Percentiles rank a stretch among this genome's conserved stretches.
These are phyloP conservation scores for Cercospora beticola DNA, from an alignment of 2,329 filamentous ascomycete genomes.

Conservation along the genomic window DNA sequence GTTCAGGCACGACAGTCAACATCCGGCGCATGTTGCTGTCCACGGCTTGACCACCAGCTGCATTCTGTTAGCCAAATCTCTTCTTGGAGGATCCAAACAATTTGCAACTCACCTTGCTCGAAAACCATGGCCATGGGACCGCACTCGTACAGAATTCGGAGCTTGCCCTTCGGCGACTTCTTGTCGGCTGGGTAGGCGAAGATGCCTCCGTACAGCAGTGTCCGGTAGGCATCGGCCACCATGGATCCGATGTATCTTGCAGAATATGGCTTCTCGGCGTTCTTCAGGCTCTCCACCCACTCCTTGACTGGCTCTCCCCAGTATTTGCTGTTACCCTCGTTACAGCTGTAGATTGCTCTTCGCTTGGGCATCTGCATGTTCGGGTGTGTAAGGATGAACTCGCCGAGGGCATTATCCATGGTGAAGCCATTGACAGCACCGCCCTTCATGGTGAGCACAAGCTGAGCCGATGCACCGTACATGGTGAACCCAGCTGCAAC, in stretches of 20 bases:
- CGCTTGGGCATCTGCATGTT: constrained; percentile 82
- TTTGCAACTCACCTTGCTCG: constrained; percentile 75
- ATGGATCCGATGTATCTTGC: constrained; percentile 95
- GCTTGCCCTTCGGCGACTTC: constrained; percentile 97
- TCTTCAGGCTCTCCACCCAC: constrained; percentile 89
- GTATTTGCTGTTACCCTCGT: constrained; percentile 97
- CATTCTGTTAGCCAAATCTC: constrained; percentile 21
- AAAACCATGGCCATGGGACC: constrained; percentile 99
- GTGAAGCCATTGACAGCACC: constrained; percentile 96
- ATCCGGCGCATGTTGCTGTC: constrained; percentile 89
- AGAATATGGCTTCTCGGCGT: constrained; percentile 77
- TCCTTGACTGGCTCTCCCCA: constrained; percentile 85
- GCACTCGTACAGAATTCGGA: constrained; percentile 96
- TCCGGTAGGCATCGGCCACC: constrained; percentile 97
- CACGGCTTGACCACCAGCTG: constrained; percentile 87
- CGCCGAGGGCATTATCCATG: constrained; percentile 90
- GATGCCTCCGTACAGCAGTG: constrained; percentile 89
- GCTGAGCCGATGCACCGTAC: constrained; percentile 95
- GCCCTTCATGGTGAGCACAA: constrained; percentile 95
- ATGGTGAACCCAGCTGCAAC: constrained; percentile 98
- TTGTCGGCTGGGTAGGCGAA: constrained; percentile 97
- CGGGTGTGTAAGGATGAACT: constrained; percentile 98
- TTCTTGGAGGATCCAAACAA: background rate
- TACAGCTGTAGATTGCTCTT: constrained; percentile 92
- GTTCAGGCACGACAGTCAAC: constrained; percentile 82